Percentiles rank a stretch among this genome's conserved stretches.
Conservation (phyloP, 164 flowering plant genomes). For the Liquidambar formosana region DNA sequence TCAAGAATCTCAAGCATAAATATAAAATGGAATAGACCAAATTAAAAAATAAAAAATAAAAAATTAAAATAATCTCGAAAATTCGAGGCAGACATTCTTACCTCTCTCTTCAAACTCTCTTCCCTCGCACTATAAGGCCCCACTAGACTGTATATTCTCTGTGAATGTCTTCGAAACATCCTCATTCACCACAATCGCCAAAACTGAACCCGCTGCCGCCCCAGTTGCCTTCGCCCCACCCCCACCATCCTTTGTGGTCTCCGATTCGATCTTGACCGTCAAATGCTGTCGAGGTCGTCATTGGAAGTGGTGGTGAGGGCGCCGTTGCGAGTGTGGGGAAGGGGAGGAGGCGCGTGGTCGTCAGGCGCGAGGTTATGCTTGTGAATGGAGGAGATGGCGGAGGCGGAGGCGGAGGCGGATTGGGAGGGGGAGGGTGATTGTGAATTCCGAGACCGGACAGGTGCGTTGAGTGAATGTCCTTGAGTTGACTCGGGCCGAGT, state of each 20-base stretch:
- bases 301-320: constrained; percentile 77
- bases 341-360: constrained; percentile 66
- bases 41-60: neutral
- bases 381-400: constrained; percentile 79
- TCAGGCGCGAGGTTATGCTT: constrained; percentile 69
- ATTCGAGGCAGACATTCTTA: constrained; percentile 18
- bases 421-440: constrained; percentile 94
- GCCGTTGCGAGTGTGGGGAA: constrained; percentile 67
- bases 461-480: constrained; percentile 78
- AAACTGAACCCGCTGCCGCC: constrained; percentile 23
- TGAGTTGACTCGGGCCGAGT: neutral
- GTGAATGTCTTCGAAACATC: constrained; percentile 79
- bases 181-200: constrained; percentile 74
- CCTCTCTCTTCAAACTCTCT: constrained; percentile 92
- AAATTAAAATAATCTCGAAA: neutral
- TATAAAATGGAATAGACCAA: neutral
- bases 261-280: constrained; percentile 51
- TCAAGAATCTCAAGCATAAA: neutral
- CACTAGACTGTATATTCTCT: constrained; percentile 91
- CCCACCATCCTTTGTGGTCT: constrained; percentile 43
- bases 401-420: constrained; percentile 89
- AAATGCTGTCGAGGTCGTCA: constrained; percentile 94
- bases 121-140: constrained; percentile 94
- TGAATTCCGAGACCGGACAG: constrained; percentile 74
- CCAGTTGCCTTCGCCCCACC: constrained; percentile 11